Conservation (phyloP, 2,329 filamentous ascomycete species). For the Neonectria coccinea region DNA sequence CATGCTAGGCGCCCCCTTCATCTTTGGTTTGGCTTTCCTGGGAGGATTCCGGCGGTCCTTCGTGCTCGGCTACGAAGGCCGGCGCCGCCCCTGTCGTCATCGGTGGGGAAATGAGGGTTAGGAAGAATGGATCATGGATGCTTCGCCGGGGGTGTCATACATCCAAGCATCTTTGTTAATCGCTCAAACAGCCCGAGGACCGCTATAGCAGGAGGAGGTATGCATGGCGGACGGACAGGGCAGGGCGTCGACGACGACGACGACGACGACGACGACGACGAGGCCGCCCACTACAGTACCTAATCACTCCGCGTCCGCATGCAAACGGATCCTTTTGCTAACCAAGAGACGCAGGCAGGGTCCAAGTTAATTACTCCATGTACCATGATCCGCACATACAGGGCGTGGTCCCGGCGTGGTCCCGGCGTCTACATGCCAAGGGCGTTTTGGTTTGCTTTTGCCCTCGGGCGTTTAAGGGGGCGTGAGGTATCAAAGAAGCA, state of each 20-base stretch:
- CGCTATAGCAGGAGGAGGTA: neutral
- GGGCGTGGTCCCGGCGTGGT: neutral
- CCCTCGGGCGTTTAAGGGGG: slow-evolving; percentile 18
- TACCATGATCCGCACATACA: neutral
- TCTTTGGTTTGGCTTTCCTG: slow-evolving; percentile 11
- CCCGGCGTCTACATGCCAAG: slow-evolving; percentile 7
- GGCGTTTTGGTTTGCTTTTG: slow-evolving; percentile 14
- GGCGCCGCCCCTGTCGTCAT: slow-evolving; percentile 27
- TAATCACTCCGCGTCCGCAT: neutral
- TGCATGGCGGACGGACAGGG: neutral
- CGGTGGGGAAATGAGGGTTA: slow-evolving; percentile 25
- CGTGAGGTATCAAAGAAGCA: slow-evolving; percentile 20
- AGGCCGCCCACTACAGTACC: too few relatives aligned
- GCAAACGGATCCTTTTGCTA: slow-evolving; percentile 17
- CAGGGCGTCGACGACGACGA: neutral
- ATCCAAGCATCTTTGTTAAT: slow-evolving; percentile 24
- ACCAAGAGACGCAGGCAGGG: slow-evolving; percentile 16
- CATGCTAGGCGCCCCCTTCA: slow-evolving; percentile 5
- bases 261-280: neutral
- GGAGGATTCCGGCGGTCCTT: slow-evolving; percentile 6
- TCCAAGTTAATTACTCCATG: neutral
- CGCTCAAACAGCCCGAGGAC: slow-evolving; percentile 14
- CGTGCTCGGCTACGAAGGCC: slow-evolving; percentile 24
- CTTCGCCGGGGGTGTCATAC: neutral
- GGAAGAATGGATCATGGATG: slow-evolving; percentile 9